Base-by-base conservation (phyloP, 2,329 filamentous ascomycete species). In the Lanzia echinophila region DNA sequence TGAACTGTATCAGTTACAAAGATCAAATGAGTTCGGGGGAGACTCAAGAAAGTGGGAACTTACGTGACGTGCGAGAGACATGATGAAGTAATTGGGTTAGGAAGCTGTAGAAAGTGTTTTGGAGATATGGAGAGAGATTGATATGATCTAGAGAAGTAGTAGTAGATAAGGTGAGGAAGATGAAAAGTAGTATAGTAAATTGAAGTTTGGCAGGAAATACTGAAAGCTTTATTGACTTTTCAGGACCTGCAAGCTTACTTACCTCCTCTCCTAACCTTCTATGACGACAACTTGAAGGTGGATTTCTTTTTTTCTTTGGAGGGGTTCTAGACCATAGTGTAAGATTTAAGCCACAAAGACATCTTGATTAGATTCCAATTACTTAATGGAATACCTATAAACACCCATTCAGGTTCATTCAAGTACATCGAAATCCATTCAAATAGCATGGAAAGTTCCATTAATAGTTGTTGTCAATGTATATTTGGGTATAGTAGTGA, bases 61-160 rank as follows among this genome's bases (percentile, higher is more conserved):
- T 67, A 77, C 71, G 57, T 78, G 75, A 66, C 73, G 70, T 59
- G 76, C 73, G 53, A 79, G 73, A 63, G 75, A 68, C 76, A 79
- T 79, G 47, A 34, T 68, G 55, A 32, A 17, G 31, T 33, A n/a
- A 17, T 33, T 24, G 19, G 8, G 13, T 28, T 24, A 12, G 34
- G 31, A 32, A 15, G 44, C 17, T 47, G 20, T 45, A 20, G 19
- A 13, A 47, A 24, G 36, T n/a, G 22, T 48, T 22, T 17, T 39
- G 10, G 22, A 17, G 3, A 34, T 15, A 47, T 39, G 22, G 19
- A 43, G 24, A 20, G 13, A n/a, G 6, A 2, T 24, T 34, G 6
- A 13, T 38, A 38, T 28, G 3, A 15, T 33, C n/a, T 19, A 13
- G 24, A 34, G 4, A 45, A 45, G 20, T 31, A 7, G 10, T 28